phyloP scores from a whole-genome alignment of 129 eudicot genomes.

The Apium graveolens region DNA sequence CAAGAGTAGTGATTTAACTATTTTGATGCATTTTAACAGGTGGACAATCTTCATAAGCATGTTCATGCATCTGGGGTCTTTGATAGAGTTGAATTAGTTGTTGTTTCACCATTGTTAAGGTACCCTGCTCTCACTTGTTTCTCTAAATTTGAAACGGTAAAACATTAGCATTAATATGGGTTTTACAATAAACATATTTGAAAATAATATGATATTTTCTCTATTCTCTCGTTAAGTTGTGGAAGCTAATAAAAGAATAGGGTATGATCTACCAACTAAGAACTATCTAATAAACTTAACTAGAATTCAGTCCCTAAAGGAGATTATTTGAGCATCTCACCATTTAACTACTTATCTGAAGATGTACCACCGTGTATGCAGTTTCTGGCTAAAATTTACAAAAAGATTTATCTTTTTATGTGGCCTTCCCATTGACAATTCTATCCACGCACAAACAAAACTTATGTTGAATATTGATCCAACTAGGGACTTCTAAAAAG shows the following conservation, averaged over 20 bases:
- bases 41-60: conserved; percentile 81
- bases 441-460: background rate
- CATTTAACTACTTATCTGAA: background rate
- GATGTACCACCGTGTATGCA: background rate
- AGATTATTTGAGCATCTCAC: background rate
- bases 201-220: background rate
- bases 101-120: conserved; percentile 86
- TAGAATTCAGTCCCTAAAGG: background rate
- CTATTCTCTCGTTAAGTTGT: background rate
- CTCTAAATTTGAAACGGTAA: background rate
- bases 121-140: conserved; percentile 7
- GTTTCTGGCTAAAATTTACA: background rate
- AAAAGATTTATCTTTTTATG: background rate
- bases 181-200: background rate
- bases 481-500: background rate
- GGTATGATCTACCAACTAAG: background rate
- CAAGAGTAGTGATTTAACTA: background rate
- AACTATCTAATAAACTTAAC: background rate
- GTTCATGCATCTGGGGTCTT: conserved; percentile 57
- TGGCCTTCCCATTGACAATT: background rate
- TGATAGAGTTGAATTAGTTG: conserved; percentile 60
- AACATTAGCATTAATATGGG: background rate
- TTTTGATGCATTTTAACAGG: conserved; percentile 34
- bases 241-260: background rate
- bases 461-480: background rate